Evolutionary conservation across 2,329 filamentous ascomycete species (phyloP).

Genomic region (Cercospora citrullina): DNA sequence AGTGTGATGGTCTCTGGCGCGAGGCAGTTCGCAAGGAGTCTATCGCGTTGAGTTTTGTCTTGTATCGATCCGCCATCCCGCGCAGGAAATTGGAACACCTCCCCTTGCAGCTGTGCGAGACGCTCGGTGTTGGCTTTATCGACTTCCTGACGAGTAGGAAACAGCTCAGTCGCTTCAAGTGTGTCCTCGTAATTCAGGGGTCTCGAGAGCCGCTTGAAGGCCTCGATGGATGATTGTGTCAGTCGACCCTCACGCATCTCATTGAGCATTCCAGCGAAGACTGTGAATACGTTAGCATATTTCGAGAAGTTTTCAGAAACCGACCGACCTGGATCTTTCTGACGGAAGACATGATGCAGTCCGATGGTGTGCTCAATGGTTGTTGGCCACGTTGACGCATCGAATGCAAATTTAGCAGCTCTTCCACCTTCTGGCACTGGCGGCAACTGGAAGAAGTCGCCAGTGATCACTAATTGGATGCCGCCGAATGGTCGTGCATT

Average conservation of each 20-base stretch:
- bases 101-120: slow-evolving; percentile 70
- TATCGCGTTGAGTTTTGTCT: slow-evolving; percentile 70
- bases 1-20: slow-evolving; percentile 76
- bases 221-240: slow-evolving; percentile 69
- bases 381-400: slow-evolving; percentile 86
- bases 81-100: slow-evolving; percentile 68
- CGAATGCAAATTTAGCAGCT: slow-evolving; percentile 85
- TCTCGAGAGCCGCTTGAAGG: slow-evolving; percentile 73
- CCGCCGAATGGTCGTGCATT: slow-evolving; percentile 93
- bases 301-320: background rate
- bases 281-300: slow-evolving; percentile 44
- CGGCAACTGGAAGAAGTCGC: slow-evolving; percentile 96
- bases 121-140: slow-evolving; percentile 78
- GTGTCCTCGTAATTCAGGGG: slow-evolving; percentile 71
- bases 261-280: slow-evolving; percentile 93
- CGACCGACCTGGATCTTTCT: slow-evolving; percentile 70
- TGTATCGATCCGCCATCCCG: slow-evolving; percentile 67
- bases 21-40: slow-evolving; percentile 86
- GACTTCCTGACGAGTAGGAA: slow-evolving; percentile 86
- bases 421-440: slow-evolving; percentile 80
- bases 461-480: slow-evolving; percentile 92
- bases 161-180: slow-evolving; percentile 84
- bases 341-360: slow-evolving; percentile 92
- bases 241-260: slow-evolving; percentile 92
- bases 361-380: slow-evolving; percentile 95